Base-by-base conservation (phyloP, 192 early-diverging fungal genomes). In the Backusella morwellensis region DNA sequence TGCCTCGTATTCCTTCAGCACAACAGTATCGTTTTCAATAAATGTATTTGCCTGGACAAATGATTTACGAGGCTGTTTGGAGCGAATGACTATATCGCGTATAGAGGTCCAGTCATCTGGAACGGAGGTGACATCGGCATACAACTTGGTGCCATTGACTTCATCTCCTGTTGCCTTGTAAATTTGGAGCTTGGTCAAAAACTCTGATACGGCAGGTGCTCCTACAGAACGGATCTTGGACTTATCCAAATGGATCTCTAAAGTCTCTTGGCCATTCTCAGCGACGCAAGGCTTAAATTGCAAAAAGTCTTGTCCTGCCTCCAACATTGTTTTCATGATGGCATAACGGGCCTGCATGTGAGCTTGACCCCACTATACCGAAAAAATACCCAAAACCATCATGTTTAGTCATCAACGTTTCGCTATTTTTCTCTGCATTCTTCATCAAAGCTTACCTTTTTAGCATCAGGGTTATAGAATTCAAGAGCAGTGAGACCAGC, bases 341-440 rank as follows among this genome's bases (percentile, higher is more conserved):
- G 88, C 90, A 78, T 82, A 91, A 17, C 90, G 87, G 15, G 87
- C 90, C 74, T 86, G 88, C 85, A 88, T 90, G 76, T 91, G 90
- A 12, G 89, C 89, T 80, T 91, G 85, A n/a, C 84, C 84, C 82
- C 82, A 85, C 80, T 81, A 63, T 44, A 44, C 0, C 15, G 14
- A 40, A 40, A 40, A 40, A 40, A 40, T 11, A 40, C 5, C 9
- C n/a, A 38, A 15, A 68, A 41, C 32, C 40, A 29, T 2, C 17
- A 66, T 19, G 19, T 32, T 63, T 42, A 34, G 26, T 36, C 21
- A n/a, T 4, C 56, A 56, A 19, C n/a, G 35, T 19, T 70, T 81
- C 82, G 56, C 50, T 84, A 35, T 26, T n/a, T 68, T 35, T 68
- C 35, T 11, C 19, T 36, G 14, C 21, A n/a, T 7, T 15, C 36